These are phyloP conservation scores for Coemansia sp. DNA, from an alignment of 192 early-diverging fungal species.

Conservation along the genomic window DNA sequence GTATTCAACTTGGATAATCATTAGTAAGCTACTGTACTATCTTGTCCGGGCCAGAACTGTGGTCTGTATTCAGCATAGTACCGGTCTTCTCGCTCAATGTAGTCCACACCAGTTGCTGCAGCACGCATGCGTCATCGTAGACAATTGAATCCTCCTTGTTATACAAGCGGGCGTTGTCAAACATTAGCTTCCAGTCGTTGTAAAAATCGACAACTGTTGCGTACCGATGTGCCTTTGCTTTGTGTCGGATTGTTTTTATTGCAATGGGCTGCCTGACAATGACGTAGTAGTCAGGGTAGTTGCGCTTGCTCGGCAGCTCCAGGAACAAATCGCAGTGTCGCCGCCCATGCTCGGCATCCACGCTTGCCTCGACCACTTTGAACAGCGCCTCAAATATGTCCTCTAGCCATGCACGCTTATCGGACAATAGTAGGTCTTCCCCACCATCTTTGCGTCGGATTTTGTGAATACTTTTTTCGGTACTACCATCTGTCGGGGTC, in stretches of 20 bases:
- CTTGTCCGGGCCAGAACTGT: too few species aligned
- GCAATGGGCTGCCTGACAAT: constrained; percentile 88
- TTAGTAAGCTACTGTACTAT: too few species aligned
- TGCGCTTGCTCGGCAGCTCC: constrained; percentile 64
- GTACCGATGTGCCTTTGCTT: constrained; percentile 72
- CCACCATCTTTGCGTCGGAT: constrained; percentile 34
- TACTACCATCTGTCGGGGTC: too few species aligned
- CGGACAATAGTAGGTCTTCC: constrained; percentile 31
- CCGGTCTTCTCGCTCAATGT: constrained; percentile 24
- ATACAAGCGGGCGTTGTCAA: constrained; percentile 87
- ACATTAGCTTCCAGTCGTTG: constrained; percentile 85
- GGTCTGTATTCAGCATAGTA: too few species aligned
- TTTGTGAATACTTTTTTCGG: too few species aligned
- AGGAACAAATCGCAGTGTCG: constrained; percentile 78
- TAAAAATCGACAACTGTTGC: constrained; percentile 61
- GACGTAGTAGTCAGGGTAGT: constrained; percentile 89
- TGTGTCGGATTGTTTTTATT: constrained; percentile 79
- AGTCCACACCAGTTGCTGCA: background rate
- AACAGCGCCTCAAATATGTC: constrained; percentile 33
- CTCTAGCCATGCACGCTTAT: constrained; percentile 32
- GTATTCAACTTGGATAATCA: background rate
- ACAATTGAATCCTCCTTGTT: constrained; percentile 88
- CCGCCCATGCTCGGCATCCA: constrained; percentile 27
- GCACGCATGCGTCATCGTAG: constrained; percentile 78
- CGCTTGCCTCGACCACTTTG: constrained; percentile 29